A percentile compares a stretch with the other conserved stretches of the same genome.
These are phyloP conservation scores for Cladophialophora immunda DNA, from an alignment of 2,329 filamentous ascomycete genomes.

Conservation along the genomic window DNA sequence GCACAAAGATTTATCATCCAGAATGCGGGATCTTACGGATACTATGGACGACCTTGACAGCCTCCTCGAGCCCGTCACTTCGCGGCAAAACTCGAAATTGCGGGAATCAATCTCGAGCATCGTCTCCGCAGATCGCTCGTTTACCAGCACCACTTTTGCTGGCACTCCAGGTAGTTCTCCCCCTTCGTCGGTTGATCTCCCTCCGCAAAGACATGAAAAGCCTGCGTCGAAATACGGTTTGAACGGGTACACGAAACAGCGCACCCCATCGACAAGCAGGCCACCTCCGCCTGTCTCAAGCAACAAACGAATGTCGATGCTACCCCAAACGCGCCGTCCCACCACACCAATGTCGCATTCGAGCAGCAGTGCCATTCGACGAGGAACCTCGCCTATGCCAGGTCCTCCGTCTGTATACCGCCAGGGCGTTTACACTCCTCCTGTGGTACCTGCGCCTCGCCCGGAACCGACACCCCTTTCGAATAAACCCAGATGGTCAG, in stretches of 20 bases:
- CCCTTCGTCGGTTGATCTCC: slow-evolving; percentile 69
- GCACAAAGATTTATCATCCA: slow-evolving; percentile 83
- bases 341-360: slow-evolving; percentile 39
- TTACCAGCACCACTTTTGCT: slow-evolving; percentile 71
- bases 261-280: slow-evolving; percentile 52
- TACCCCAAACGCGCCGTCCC: slow-evolving; percentile 36
- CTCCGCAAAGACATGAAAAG: slow-evolving; percentile 61
- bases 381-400: slow-evolving; percentile 38
- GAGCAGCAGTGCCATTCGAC: slow-evolving; percentile 29
- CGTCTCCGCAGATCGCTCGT: slow-evolving; percentile 77
- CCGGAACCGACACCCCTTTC: slow-evolving; percentile 55
- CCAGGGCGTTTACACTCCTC: slow-evolving; percentile 47
- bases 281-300: slow-evolving; percentile 39
- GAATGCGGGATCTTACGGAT: slow-evolving; percentile 78
- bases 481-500: slow-evolving; percentile 76
- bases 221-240: slow-evolving; percentile 52
- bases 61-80: slow-evolving; percentile 74
- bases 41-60: slow-evolving; percentile 81
- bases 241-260: slow-evolving; percentile 40
- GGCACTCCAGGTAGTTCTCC: slow-evolving; percentile 78
- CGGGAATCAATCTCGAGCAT: slow-evolving; percentile 94
- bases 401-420: slow-evolving; percentile 41
- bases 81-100: slow-evolving; percentile 73
- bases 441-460: slow-evolving; percentile 52
- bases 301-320: slow-evolving; percentile 37